Percentiles rank a stretch among this genome's conserved stretches.
These are phyloP conservation scores for Cryptococcus neoformans DNA, from an alignment of 1,284 basidiomycete genomes.

Conservation along the genomic window DNA sequence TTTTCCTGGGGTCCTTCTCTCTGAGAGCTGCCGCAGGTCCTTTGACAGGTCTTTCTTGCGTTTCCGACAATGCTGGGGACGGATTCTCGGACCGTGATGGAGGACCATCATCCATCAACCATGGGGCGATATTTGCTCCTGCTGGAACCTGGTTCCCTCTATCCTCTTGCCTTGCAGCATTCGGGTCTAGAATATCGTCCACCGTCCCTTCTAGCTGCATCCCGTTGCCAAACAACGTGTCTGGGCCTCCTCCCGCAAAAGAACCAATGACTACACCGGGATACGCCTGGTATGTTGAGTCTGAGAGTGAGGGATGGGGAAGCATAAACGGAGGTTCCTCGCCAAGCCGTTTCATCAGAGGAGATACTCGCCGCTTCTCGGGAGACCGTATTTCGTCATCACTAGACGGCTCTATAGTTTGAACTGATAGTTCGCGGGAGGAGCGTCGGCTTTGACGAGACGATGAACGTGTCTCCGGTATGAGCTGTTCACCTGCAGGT, in stretches of 20 bases:
- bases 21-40: constrained; percentile 12
- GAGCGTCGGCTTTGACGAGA: neutral
- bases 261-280: constrained; percentile 34
- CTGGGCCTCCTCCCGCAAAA: constrained; percentile 12
- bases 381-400: neutral
- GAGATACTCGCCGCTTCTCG: constrained; percentile 8
- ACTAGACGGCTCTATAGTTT: neutral
- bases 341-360: constrained; percentile 24
- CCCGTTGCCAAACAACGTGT: constrained; percentile 25
- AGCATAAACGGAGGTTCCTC: constrained; percentile 29
- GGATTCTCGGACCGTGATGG: constrained; percentile 1
- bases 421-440: neutral
- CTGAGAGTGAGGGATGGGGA: constrained; percentile 13
- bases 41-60: neutral
- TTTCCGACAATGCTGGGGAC: constrained; percentile 3
- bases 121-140: constrained; percentile 43
- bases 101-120: constrained; percentile 39
- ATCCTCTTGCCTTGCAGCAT: constrained; percentile 13
- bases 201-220: constrained; percentile 27
- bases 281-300: constrained; percentile 15
- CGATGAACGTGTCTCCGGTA: neutral
- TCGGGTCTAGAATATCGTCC: constrained; percentile 40
- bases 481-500: neutral
- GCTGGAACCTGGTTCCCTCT: constrained; percentile 17
- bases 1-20: constrained; percentile 13